Evolutionary conservation across 1,284 basidiomycete genomes (phyloP), one percentile per base, ranked within the genome.

Genomic region (Ceratobasidium sp.): DNA sequence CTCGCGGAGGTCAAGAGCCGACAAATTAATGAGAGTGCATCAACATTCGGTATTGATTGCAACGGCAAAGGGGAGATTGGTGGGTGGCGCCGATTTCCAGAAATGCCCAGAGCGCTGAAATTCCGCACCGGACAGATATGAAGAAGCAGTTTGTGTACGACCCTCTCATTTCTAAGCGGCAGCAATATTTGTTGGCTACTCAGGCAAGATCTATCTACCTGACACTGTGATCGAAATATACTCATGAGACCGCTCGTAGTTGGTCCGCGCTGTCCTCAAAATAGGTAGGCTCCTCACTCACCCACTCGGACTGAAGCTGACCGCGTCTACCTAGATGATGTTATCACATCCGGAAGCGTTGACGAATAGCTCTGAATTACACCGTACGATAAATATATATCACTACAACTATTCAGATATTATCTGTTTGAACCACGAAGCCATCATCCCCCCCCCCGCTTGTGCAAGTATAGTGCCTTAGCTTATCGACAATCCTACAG

Each of bases 61-160:
- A 86, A 92, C 74, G 92, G 92, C 46, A 85, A 86, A 76, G 93
- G 92, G 36, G 88, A 95, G 76, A 96, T 93, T 79, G 93, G 94
- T 93, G 71, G 65, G 89, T 81, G 8, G 3, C 6, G 12, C 28
- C 14, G 53, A 36, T 18, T 4, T 8, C 23, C 4, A n/a, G n/a
- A 6, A 21, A 32, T 14, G 6, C 53, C 60, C 23, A 57, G 21
- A 30, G 28, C 16, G 14, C 32, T 18, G 39, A 26, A 41, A 14
- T 55, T 36, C n/a, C n/a, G n/a, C n/a, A n/a, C n/a, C n/a, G n/a
- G n/a, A 70, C 76, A 97, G 96, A 99, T 79, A 99, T 99, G 97
- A 97, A 93, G 85, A 87, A 92, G 79, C 97, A 98, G 81, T 94
- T 94, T 77, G 97, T 99, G 28, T 97, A 97, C 79, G 97, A 99